Evolutionary conservation across 2,329 filamentous ascomycete genomes (phyloP).

Genomic region (Colletotrichum sp.): DNA sequence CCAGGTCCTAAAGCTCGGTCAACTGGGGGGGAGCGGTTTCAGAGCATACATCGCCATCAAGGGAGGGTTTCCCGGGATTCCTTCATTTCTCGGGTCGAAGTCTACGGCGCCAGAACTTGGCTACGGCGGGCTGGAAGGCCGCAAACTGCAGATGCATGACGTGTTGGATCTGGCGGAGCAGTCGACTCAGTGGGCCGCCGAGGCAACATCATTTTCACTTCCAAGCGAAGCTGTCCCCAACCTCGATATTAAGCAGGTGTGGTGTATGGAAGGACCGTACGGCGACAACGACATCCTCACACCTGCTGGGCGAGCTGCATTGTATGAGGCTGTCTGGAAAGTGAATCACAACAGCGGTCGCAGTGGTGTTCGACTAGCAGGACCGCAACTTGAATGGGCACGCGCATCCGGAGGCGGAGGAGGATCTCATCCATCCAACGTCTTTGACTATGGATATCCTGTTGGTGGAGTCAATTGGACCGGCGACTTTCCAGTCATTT

Average conservation of each 20-base stretch:
- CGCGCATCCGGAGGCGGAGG: conserved; percentile 66
- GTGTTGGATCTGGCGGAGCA: not conserved
- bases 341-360: conserved; percentile 66
- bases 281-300: conserved; percentile 34
- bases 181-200: not conserved
- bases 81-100: conserved; percentile 63
- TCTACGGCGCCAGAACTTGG: conserved; percentile 61
- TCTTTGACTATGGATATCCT: conserved; percentile 65
- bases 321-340: conserved; percentile 53
- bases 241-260: not conserved
- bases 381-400: conserved; percentile 63
- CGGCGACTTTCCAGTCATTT: conserved; percentile 37
- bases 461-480: conserved; percentile 37
- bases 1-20: conserved; percentile 37
- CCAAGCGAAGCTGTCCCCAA: not conserved
- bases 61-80: conserved; percentile 43
- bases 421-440: conserved; percentile 65
- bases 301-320: conserved; percentile 47
- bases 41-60: conserved; percentile 63
- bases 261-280: conserved; percentile 25
- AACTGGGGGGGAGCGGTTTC: conserved; percentile 55
- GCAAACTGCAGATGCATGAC: conserved; percentile 25
- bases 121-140: conserved; percentile 65
- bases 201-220: not conserved
- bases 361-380: conserved; percentile 64